phyloP scores from a whole-genome alignment of 2,329 filamentous ascomycete genomes.

The Fusarium sp. region DNA sequence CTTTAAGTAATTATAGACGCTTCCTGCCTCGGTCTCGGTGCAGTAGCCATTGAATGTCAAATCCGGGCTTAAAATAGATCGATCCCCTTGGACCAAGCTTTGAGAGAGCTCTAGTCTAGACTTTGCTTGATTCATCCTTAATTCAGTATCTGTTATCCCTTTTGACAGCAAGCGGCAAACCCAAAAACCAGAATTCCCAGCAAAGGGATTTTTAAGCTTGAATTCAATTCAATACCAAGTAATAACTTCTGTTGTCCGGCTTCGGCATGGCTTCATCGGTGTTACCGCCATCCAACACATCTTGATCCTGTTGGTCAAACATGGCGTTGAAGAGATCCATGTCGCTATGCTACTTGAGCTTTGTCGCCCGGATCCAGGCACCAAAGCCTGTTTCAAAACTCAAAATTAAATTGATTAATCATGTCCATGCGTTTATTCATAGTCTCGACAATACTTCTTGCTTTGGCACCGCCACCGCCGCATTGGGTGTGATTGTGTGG shows the following conservation, averaged over 20 bases:
- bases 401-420: background rate
- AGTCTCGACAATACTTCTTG: background rate
- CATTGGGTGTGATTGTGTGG: slow-evolving; percentile 20
- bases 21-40: background rate
- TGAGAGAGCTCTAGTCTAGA: background rate
- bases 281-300: background rate
- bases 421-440: slow-evolving; percentile 1
- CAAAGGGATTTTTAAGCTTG: background rate
- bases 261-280: slow-evolving; percentile 8
- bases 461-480: slow-evolving; percentile 17
- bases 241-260: background rate
- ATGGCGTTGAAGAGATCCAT: slow-evolving; percentile 32
- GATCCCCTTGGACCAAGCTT: slow-evolving; percentile 13
- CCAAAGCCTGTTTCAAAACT: slow-evolving; percentile 11
- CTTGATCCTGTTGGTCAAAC: slow-evolving; percentile 26
- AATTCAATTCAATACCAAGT: background rate
- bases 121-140: background rate
- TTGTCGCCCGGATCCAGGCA: slow-evolving; percentile 33
- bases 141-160: background rate
- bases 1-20: too few species aligned
- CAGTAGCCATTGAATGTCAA: background rate
- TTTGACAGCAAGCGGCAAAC: background rate
- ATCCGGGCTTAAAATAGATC: slow-evolving; percentile 37
- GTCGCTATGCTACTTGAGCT: slow-evolving; percentile 3
- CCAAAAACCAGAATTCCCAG: background rate